Conservation (phyloP, 2,329 filamentous ascomycete genomes). For the Aspergillus tamarii region DNA sequence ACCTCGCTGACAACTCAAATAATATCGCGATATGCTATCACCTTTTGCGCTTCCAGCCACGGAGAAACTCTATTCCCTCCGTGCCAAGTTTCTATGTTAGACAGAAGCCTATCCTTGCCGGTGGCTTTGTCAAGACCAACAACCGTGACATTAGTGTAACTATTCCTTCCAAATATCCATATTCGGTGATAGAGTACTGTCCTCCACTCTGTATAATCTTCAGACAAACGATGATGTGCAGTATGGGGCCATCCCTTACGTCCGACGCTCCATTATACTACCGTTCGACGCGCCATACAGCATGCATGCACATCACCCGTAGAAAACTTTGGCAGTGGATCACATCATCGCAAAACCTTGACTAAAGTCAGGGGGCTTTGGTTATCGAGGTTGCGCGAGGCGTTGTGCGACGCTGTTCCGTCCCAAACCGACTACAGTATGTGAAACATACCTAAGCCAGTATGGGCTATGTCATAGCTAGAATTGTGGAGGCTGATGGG, state of each 20-base stretch:
- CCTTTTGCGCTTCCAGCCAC: neutral
- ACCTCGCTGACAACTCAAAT: neutral
- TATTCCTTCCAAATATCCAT: neutral
- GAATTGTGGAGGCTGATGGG: conserved; percentile 1
- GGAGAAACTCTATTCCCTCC: neutral
- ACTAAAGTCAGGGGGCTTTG: neutral
- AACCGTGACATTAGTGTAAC: neutral
- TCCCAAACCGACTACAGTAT: neutral
- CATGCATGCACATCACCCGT: conserved; percentile 2
- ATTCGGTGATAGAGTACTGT: neutral
- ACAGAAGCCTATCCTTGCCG: conserved; percentile 8
- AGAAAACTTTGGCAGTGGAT: neutral
- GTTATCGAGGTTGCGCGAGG: neutral
- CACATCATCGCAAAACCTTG: conserved; percentile 1
- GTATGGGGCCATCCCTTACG: conserved; percentile 22
- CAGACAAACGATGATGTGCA: conserved; percentile 2
- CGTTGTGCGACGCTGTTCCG: neutral
- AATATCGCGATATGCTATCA: neutral
- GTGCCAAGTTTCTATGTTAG: neutral
- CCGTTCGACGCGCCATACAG: neutral
- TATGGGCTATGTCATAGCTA: neutral
- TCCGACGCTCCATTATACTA: conserved; percentile 13
- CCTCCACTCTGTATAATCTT: conserved; percentile 6
- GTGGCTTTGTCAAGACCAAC: neutral
- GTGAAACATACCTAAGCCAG: neutral